phyloP scores from a whole-genome alignment of 208 protist genomes.

The Porcisia hertigi region DNA sequence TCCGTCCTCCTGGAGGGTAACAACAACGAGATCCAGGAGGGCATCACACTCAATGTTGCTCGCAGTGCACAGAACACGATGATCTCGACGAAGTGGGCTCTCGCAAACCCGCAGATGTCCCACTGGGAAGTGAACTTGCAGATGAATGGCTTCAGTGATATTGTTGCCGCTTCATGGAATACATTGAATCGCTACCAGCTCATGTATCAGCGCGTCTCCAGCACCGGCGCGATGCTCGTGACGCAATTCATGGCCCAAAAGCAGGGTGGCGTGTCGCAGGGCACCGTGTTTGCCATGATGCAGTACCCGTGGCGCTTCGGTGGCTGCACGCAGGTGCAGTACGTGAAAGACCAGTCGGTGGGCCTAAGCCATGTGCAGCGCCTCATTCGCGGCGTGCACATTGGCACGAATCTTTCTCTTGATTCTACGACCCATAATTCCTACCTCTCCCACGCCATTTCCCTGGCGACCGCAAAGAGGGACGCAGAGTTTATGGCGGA shows the following conservation, averaged over 20 bases:
- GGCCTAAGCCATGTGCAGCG: conserved; percentile 78
- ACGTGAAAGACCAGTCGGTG: conserved; percentile 84
- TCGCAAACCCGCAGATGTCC: conserved; percentile 83
- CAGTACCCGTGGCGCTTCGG: conserved; percentile 87
- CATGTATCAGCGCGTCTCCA: conserved; percentile 85
- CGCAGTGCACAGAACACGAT: conserved; percentile 86
- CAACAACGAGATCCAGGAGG: conserved; percentile 65
- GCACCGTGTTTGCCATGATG: conserved; percentile 83
- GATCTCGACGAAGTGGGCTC: conserved; percentile 78
- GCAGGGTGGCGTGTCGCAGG: conserved; percentile 75
- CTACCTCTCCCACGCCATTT: conserved; percentile 67
- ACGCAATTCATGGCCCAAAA: conserved; percentile 90
- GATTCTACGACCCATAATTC: conserved; percentile 66
- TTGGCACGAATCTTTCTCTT: conserved; percentile 73
- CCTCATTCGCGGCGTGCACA: conserved; percentile 77
- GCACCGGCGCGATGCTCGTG: conserved; percentile 76
- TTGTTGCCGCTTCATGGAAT: conserved; percentile 80
- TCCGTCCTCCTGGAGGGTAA: conserved; percentile 71
- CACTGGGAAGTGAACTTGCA: conserved; percentile 88
- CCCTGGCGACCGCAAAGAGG: conserved; percentile 63
- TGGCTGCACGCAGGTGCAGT: conserved; percentile 85
- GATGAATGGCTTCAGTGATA: conserved; percentile 90
- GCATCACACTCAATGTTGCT: conserved; percentile 67
- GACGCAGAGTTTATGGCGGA: conserved; percentile 61
- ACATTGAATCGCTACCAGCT: conserved; percentile 87